Evolutionary conservation across 139 green algal genomes (phyloP).

Genomic region (Coelastrella sp.): DNA sequence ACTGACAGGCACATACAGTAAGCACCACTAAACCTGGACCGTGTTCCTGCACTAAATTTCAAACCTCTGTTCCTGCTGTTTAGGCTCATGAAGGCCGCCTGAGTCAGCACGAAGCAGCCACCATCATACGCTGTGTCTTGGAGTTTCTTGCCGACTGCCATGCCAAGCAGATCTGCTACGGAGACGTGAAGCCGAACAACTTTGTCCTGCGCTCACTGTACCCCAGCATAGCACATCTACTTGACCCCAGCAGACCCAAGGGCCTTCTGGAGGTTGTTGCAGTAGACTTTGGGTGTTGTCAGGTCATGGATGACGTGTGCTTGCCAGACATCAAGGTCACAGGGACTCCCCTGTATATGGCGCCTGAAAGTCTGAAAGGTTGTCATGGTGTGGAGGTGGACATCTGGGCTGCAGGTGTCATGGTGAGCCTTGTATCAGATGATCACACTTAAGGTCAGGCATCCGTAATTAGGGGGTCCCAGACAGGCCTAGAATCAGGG

Average conservation of each 20-base stretch:
- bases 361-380: slow-evolving; percentile 45
- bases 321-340: slow-evolving; percentile 17
- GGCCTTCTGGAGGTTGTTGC: slow-evolving; percentile 35
- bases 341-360: slow-evolving; percentile 56
- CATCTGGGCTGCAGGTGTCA: slow-evolving; percentile 54
- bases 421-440: no score
- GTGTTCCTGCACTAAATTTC: no score
- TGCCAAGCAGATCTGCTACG: slow-evolving; percentile 55
- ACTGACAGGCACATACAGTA: no score
- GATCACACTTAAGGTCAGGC: no score
- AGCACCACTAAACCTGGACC: no score
- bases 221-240: slow-evolving; percentile 37
- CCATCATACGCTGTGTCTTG: slow-evolving; percentile 65
- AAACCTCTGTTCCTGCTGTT: not conserved
- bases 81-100: slow-evolving; percentile 50
- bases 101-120: slow-evolving; percentile 58
- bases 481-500: no score
- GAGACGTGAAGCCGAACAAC: slow-evolving; percentile 79
- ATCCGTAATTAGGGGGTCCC: no score
- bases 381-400: slow-evolving; percentile 46
- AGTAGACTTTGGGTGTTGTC: slow-evolving; percentile 39
- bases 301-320: not conserved
- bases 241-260: slow-evolving; percentile 43
- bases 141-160: slow-evolving; percentile 70
- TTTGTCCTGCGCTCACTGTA: slow-evolving; percentile 64